A percentile compares a stretch with the other conserved stretches of the same genome.
phyloP scores from a whole-genome alignment of 306 rosid species.

The Castanopsis chinensis region DNA sequence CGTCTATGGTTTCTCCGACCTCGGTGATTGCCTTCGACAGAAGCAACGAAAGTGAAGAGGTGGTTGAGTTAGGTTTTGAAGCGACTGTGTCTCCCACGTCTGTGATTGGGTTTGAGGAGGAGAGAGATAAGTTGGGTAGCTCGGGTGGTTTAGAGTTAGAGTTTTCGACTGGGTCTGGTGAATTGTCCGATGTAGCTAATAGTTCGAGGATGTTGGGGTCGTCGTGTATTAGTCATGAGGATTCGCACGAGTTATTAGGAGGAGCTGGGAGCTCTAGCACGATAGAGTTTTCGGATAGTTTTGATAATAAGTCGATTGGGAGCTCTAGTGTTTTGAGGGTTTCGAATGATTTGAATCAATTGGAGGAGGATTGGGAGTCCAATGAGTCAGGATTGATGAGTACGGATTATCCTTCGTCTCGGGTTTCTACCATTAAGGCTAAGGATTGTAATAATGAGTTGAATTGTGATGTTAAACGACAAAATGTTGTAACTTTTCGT shows the following conservation, averaged over 20 bases:
- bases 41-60: slow-evolving; percentile 34
- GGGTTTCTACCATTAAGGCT: slow-evolving; percentile 73
- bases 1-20: slow-evolving; percentile 70
- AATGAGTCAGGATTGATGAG: slow-evolving; percentile 80
- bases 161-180: slow-evolving; percentile 59
- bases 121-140: slow-evolving; percentile 67
- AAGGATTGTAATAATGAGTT: slow-evolving; percentile 38
- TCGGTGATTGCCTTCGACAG: slow-evolving; percentile 67
- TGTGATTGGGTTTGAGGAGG: slow-evolving; percentile 62
- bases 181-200: slow-evolving; percentile 42
- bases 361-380: slow-evolving; percentile 64
- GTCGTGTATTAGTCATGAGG: slow-evolving; percentile 40
- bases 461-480: slow-evolving; percentile 42
- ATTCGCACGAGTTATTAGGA: slow-evolving; percentile 49
- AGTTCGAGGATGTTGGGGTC: slow-evolving; percentile 37
- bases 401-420: slow-evolving; percentile 75
- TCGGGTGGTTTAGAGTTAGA: slow-evolving; percentile 68
- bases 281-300: slow-evolving; percentile 51
- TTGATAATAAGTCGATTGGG: slow-evolving; percentile 51
- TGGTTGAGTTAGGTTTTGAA: slow-evolving; percentile 47
- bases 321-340: slow-evolving; percentile 44
- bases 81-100: slow-evolving; percentile 73
- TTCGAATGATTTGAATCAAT: slow-evolving; percentile 47
- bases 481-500: slow-evolving; percentile 55
- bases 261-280: slow-evolving; percentile 49